These are phyloP conservation scores for Paraphaeosphaeria sporulosa DNA, from an alignment of 2,329 filamentous ascomycete species.

Conservation along the genomic window DNA sequence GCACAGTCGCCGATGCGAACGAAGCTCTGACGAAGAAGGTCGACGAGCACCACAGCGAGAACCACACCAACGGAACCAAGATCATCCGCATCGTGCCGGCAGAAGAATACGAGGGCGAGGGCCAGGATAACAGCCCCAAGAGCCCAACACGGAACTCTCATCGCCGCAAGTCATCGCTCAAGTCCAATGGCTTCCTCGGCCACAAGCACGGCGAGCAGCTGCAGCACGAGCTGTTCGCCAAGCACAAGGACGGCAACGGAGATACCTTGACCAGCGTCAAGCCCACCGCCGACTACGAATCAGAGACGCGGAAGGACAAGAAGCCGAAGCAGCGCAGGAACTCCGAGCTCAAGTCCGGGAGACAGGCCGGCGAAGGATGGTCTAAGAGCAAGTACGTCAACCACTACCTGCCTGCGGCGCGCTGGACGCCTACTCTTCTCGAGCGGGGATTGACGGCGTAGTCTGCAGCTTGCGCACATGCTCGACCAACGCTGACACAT, in stretches of 20 bases:
- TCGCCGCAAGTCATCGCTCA: conserved; percentile 39
- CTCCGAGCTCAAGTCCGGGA: conserved; percentile 59
- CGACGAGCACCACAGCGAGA: conserved; percentile 18
- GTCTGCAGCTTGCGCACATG: conserved; percentile 4
- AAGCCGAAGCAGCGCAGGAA: conserved; percentile 40
- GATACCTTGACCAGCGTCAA: conserved; percentile 56
- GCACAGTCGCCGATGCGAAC: conserved; percentile 5
- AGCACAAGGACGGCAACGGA: conserved; percentile 54
- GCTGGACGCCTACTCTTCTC: not conserved
- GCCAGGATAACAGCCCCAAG: conserved; percentile 42
- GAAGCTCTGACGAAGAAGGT: conserved; percentile 16
- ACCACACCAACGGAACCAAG: conserved; percentile 25
- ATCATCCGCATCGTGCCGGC: conserved; percentile 10
- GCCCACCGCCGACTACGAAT: conserved; percentile 48
- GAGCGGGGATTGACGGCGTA: not conserved
- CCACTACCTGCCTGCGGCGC: not conserved
- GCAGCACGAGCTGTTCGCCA: conserved; percentile 51
- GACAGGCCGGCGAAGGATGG: conserved; percentile 63
- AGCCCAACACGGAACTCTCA: conserved; percentile 39
- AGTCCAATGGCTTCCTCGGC: conserved; percentile 40
- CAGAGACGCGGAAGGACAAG: conserved; percentile 41
- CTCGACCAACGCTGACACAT: conserved; percentile 11
- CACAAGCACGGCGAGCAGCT: conserved; percentile 37
- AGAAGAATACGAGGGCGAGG: conserved; percentile 41
- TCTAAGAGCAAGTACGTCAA: conserved; percentile 54